Percentiles rank a stretch among this genome's conserved stretches.
These are phyloP conservation scores for Pleodorina starrii DNA, from an alignment of 139 green algal species.

Conservation along the genomic window DNA sequence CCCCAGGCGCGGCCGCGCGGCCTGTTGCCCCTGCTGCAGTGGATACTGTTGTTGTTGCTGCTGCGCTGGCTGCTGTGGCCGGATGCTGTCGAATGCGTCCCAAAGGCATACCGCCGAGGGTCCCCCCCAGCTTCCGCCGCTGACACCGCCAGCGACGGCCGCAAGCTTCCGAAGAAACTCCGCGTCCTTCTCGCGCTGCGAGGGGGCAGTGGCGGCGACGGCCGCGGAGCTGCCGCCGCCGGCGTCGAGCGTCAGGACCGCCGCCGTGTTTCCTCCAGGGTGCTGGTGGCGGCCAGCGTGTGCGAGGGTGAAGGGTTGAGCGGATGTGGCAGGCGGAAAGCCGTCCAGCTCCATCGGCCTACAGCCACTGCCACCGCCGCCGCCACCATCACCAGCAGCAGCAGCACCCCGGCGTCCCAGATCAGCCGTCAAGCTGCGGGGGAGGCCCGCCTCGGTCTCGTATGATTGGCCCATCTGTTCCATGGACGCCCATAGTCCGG, in stretches of 20 bases:
- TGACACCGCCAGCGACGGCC: not conserved
- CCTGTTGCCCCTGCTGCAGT: not conserved
- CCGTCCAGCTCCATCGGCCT: constrained; percentile 15
- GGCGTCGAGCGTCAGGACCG: not conserved
- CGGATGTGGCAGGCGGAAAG: not conserved
- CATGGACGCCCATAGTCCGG: not conserved
- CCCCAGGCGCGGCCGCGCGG: not conserved
- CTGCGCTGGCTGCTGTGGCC: not conserved
- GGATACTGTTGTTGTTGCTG: not conserved
- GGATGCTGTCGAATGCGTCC: not conserved
- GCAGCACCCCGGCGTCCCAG: not conserved
- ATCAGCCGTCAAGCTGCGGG: not conserved
- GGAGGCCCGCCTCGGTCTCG: not conserved
- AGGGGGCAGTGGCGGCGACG: too few species aligned
- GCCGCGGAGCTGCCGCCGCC: not conserved
- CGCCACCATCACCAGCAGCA: not conserved
- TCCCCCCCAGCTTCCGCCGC: not conserved
- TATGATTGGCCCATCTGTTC: constrained; percentile 3
- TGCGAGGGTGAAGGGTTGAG: not conserved
- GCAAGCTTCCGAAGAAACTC: not conserved
- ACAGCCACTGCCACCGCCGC: not conserved
- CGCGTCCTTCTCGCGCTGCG: not conserved
- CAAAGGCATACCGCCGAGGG: not conserved
- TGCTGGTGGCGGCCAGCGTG: not conserved
- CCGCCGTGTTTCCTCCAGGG: not conserved